phyloP scores from a whole-genome alignment of 495 filamentous ascomycete genomes.

The Staphylotrichum longicolle region DNA sequence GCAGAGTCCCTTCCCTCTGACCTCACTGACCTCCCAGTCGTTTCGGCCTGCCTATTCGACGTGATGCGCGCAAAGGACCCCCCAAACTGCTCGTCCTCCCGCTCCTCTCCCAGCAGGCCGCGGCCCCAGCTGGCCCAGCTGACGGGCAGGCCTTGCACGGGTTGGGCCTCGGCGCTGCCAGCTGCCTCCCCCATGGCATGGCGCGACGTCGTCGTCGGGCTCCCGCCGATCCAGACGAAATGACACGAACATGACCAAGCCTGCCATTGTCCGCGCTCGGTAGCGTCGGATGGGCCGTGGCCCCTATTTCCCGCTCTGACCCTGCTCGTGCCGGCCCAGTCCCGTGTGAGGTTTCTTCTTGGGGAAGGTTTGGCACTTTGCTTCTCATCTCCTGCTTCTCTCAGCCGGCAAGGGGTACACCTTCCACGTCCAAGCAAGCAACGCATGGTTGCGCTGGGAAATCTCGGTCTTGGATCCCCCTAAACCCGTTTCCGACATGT shows the following conservation, averaged over 20 bases:
- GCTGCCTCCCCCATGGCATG: constrained; percentile 26
- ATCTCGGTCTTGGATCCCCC: constrained; percentile 23
- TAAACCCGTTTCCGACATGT: constrained; percentile 35
- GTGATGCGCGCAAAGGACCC: constrained; percentile 29
- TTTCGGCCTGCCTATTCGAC: constrained; percentile 22
- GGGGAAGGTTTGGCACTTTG: constrained; percentile 36
- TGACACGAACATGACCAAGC: constrained; percentile 41
- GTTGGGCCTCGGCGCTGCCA: constrained; percentile 19
- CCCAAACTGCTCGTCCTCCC: constrained; percentile 13
- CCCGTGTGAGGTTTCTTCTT: constrained; percentile 35
- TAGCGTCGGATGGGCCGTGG: constrained; percentile 24
- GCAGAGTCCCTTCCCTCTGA: constrained; percentile 26
- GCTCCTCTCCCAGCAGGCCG: constrained; percentile 21
- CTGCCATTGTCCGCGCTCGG: constrained; percentile 25
- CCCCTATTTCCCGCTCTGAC: constrained; percentile 28
- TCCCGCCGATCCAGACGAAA: constrained; percentile 18
- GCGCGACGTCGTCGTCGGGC: constrained; percentile 12
- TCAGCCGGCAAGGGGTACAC: constrained; percentile 24
- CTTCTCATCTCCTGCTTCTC: constrained; percentile 29
- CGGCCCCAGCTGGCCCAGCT: constrained; percentile 25
- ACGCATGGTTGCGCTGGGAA: constrained; percentile 29
- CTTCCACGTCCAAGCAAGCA: constrained; percentile 30
- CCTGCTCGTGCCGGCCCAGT: constrained; percentile 30
- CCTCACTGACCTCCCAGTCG: constrained; percentile 22
- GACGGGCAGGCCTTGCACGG: constrained; percentile 5